Conservation (phyloP, 179 eudicot genomes). For the Corrigiola litoralis region DNA sequence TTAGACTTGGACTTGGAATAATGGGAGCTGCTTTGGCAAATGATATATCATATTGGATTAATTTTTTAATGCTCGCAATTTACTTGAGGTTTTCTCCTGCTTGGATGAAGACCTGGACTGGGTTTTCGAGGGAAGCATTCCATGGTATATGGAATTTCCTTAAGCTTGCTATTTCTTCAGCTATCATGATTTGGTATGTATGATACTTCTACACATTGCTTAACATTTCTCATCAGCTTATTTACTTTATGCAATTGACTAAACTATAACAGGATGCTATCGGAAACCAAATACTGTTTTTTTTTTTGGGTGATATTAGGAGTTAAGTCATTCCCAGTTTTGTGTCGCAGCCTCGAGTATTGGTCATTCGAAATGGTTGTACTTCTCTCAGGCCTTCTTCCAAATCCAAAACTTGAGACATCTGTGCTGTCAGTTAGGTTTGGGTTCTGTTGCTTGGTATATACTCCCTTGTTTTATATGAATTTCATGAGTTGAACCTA, state of each 20-base stretch:
- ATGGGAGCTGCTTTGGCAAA: constrained; percentile 43
- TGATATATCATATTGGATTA: constrained; percentile 26
- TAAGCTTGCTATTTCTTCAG: constrained; percentile 33
- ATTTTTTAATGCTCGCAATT: constrained; percentile 9
- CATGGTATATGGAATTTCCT: constrained; percentile 24
- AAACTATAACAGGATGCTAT: no score
- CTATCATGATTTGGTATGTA: constrained; percentile 41
- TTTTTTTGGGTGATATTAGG: no score
- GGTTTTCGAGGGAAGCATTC: constrained; percentile 30
- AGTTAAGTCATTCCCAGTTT: neutral
- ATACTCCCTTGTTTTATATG: neutral
- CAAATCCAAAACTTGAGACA: constrained; percentile 66
- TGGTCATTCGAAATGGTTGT: constrained; percentile 78
- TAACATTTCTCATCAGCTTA: no score
- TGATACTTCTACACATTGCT: neutral
- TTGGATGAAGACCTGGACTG: constrained; percentile 35
- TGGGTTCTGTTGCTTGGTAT: neutral
- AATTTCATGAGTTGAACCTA: neutral
- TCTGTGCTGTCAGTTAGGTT: constrained; percentile 68
- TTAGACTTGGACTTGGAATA: constrained; percentile 30
- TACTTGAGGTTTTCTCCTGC: constrained; percentile 31
- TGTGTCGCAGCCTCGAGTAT: constrained; percentile 52
- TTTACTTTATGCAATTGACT: no score
- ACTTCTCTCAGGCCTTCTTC: constrained; percentile 59
- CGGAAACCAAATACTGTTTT: neutral